Percentiles rank a stretch among this genome's conserved stretches.
Conservation (phyloP, 306 rosid genomes). For the Cucurbita maxima region DNA sequence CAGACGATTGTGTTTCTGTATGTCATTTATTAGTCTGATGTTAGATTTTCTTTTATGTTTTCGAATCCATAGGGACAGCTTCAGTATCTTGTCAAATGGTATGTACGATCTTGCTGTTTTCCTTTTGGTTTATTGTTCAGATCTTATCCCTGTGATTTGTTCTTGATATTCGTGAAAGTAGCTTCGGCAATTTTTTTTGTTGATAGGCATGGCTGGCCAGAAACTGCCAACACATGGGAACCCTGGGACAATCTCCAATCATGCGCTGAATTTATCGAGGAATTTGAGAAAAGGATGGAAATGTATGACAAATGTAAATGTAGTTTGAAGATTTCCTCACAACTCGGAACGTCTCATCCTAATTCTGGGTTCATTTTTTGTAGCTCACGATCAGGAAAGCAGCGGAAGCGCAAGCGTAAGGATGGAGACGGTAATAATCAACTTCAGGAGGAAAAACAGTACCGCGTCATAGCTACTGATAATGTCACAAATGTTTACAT, state of each 20-base stretch:
- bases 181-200: not conserved
- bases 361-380: not conserved
- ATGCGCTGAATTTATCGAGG: conserved; percentile 62
- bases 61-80: conserved; percentile 40
- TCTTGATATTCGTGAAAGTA: not conserved
- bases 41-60: not conserved
- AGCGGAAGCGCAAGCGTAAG: conserved; percentile 45
- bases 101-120: conserved; percentile 14
- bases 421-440: conserved; percentile 24
- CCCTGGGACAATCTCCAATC: conserved; percentile 71
- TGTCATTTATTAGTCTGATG: conserved; percentile 5
- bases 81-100: conserved; percentile 91
- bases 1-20: not conserved
- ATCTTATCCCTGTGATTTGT: not conserved
- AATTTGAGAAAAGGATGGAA: conserved; percentile 56
- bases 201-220: conserved; percentile 81
- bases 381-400: conserved; percentile 47
- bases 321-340: not conserved
- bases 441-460: conserved; percentile 50
- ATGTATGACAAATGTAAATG: not conserved
- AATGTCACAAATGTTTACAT: conserved; percentile 30
- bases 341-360: not conserved
- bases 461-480: conserved; percentile 22
- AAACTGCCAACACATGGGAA: conserved; percentile 90
- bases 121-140: not conserved